phyloP scores from a whole-genome alignment of 768 basidiomycete species.

The Suillus alpinus region DNA sequence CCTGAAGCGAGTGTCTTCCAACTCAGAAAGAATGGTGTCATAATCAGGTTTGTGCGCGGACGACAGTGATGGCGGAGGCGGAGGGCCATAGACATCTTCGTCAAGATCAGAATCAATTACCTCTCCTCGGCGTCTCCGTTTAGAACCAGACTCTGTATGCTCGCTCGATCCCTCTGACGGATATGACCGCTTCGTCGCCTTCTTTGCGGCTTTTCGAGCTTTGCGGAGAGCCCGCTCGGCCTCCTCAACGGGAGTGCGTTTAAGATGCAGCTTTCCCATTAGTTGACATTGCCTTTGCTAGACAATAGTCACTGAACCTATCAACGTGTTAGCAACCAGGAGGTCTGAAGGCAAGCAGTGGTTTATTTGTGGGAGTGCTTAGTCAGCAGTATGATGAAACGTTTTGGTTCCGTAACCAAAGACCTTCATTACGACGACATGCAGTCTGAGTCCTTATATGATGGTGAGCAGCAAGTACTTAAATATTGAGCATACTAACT shows the following conservation, averaged over 20 bases:
- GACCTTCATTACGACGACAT: constrained; percentile 6
- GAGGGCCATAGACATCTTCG: constrained; percentile 25
- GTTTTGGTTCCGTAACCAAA: neutral
- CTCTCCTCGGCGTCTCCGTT: constrained; percentile 7
- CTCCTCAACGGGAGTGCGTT: constrained; percentile 62
- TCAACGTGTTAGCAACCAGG: neutral
- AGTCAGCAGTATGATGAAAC: constrained; percentile 15
- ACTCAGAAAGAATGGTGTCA: constrained; percentile 47
- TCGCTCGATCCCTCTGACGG: constrained; percentile 12
- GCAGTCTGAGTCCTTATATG: constrained; percentile 18
- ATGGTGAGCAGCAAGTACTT: constrained; percentile 14
- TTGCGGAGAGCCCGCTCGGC: constrained; percentile 38
- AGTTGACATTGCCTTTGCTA: neutral
- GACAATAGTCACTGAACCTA: neutral
- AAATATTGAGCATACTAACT: neutral
- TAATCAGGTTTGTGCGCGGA: constrained; percentile 38
- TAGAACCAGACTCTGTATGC: constrained; percentile 9
- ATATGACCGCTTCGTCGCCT: constrained; percentile 37
- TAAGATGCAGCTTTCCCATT: constrained; percentile 55
- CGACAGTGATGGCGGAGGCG: constrained; percentile 21
- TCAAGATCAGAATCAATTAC: neutral
- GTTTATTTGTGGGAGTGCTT: no score
- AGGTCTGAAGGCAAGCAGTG: neutral
- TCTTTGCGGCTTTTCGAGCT: constrained; percentile 51
- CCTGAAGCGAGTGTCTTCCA: constrained; percentile 65